A percentile compares a stretch with the other conserved stretches of the same genome.
Evolutionary conservation across 495 filamentous ascomycete species (phyloP).

Genomic region (Viridothelium virens): DNA sequence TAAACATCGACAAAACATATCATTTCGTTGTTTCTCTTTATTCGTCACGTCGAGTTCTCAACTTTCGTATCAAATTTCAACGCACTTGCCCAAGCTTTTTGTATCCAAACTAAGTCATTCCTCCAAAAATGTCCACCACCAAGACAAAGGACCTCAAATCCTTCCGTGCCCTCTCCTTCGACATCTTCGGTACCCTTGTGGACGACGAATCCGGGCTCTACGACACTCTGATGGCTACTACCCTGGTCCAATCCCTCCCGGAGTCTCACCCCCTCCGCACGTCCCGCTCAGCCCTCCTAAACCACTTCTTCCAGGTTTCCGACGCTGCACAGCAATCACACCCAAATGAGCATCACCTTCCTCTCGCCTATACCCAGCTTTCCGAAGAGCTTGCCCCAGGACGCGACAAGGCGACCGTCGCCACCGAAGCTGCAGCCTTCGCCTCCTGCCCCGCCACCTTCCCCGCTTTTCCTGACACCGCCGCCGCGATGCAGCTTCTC

Average conservation of each 20-base stretch:
- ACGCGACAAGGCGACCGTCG: conserved; percentile 15
- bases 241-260: conserved; percentile 23
- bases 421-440: conserved; percentile 19
- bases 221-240: conserved; percentile 14
- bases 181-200: conserved; percentile 30
- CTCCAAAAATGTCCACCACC: neutral
- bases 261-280: conserved; percentile 11
- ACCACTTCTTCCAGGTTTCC: conserved; percentile 17
- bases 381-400: conserved; percentile 16
- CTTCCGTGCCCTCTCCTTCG: conserved; percentile 25
- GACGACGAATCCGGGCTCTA: conserved; percentile 29
- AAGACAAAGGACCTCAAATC: neutral
- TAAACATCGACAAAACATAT: neutral
- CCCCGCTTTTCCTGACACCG: conserved; percentile 28
- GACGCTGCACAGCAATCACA: conserved; percentile 17
- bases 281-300: conserved; percentile 17
- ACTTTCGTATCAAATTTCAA: neutral
- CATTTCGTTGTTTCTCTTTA: neutral
- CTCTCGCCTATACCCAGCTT: conserved; percentile 23
- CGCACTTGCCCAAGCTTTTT: neutral
- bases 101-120: neutral
- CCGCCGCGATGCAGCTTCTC: conserved; percentile 36
- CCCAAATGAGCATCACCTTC: conserved; percentile 20
- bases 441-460: conserved; percentile 18
- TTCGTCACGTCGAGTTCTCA: neutral